A percentile compares a stretch with the other conserved stretches of the same genome.
phyloP scores from a whole-genome alignment of 768 basidiomycete species.

The Pisolithus tinctorius region DNA sequence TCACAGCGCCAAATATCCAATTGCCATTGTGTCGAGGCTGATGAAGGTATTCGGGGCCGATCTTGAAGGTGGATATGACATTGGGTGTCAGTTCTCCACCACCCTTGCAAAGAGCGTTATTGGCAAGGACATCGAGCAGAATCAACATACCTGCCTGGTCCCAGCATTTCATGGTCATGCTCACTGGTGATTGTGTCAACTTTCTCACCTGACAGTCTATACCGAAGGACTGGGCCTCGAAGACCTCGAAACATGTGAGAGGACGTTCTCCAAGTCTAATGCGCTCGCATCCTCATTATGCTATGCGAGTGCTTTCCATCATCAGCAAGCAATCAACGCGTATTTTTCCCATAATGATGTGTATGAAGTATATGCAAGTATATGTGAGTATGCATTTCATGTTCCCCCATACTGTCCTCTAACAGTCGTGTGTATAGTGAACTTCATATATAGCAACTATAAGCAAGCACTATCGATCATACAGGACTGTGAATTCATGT shows the following conservation, averaged over 20 bases:
- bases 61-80: constrained; percentile 16
- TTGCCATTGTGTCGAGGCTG: constrained; percentile 8
- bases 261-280: constrained; percentile 14
- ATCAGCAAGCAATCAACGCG: constrained; percentile 10
- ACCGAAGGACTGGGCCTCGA: constrained; percentile 13
- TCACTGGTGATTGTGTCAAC: too few relatives aligned
- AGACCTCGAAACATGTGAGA: constrained; percentile 14
- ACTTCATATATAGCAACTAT: constrained; percentile 19
- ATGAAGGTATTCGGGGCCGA: constrained; percentile 2
- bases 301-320: constrained; percentile 14
- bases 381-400: background rate
- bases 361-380: background rate
- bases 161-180: too few relatives aligned
- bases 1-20: constrained; percentile 16
- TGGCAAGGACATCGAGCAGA: background rate
- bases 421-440: too few relatives aligned
- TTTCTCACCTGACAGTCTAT: too few relatives aligned
- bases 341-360: background rate
- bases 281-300: constrained; percentile 6
- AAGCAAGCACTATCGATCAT: constrained; percentile 19
- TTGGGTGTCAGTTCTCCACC: constrained; percentile 13
- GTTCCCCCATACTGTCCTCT: background rate
- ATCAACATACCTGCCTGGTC: constrained; percentile 6
- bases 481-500: background rate
- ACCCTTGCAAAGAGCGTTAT: constrained; percentile 10